phyloP scores from a whole-genome alignment of 768 basidiomycete genomes.

The Mycena venus region DNA sequence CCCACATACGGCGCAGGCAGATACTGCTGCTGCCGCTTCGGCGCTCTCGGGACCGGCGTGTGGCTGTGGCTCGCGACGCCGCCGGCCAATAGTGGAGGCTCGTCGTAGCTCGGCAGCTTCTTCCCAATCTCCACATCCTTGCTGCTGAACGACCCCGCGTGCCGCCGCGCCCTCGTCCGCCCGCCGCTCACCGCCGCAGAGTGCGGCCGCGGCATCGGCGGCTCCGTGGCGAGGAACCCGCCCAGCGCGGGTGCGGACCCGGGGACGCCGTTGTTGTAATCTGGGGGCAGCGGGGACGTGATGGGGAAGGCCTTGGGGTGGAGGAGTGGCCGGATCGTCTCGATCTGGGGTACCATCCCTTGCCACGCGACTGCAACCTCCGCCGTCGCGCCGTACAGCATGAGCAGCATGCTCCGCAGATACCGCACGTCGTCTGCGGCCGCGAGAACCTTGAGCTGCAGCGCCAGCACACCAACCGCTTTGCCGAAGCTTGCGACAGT shows the following conservation, averaged over 20 bases:
- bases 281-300: conserved; percentile 36
- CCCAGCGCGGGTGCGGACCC: conserved; percentile 9
- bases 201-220: conserved; percentile 14
- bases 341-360: conserved; percentile 77
- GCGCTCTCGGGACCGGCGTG: conserved; percentile 60
- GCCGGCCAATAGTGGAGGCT: conserved; percentile 51
- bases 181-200: conserved; percentile 20
- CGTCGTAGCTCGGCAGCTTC: conserved; percentile 76
- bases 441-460: conserved; percentile 85
- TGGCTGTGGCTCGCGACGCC: conserved; percentile 52
- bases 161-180: conserved; percentile 71
- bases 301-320: conserved; percentile 45
- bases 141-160: conserved; percentile 95
- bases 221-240: conserved; percentile 11
- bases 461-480: conserved; percentile 84
- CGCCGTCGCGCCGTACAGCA: conserved; percentile 90
- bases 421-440: conserved; percentile 88
- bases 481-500: conserved; percentile 88
- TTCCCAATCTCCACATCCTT: conserved; percentile 94
- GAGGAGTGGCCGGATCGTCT: conserved; percentile 76
- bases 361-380: conserved; percentile 93
- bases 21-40: conserved; percentile 58
- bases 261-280: conserved; percentile 10
- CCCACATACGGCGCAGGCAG: conserved; percentile 50
- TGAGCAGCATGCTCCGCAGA: conserved; percentile 86